These are phyloP conservation scores for Tricholoma hemisulphureum DNA, from an alignment of 768 basidiomycete genomes.

Conservation along the genomic window DNA sequence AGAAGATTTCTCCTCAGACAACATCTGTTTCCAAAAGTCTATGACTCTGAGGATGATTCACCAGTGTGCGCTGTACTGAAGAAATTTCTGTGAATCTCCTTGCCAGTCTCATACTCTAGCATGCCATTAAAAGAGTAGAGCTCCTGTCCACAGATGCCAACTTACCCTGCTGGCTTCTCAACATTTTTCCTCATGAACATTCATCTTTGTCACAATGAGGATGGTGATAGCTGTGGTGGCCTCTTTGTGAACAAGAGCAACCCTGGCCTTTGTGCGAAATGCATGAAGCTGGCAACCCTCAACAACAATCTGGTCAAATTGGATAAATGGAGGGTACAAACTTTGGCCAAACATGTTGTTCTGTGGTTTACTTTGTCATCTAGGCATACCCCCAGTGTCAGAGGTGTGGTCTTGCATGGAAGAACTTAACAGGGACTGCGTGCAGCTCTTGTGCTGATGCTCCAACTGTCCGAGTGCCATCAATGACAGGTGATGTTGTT, in stretches of 20 bases:
- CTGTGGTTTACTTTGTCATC: background rate
- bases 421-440: background rate
- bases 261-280: background rate
- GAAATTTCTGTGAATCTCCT: background rate
- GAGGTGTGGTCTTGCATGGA: background rate
- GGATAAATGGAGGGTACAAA: background rate
- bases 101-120: background rate
- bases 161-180: background rate
- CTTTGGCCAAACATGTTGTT: background rate
- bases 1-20: no score
- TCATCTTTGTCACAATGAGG: background rate
- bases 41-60: background rate
- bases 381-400: background rate
- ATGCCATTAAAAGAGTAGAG: background rate
- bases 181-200: background rate
- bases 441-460: background rate
- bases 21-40: background rate
- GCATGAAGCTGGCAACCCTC: background rate
- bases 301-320: background rate
- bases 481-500: no score
- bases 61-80: background rate
- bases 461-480: no score
- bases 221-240: background rate
- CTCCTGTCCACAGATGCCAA: background rate
- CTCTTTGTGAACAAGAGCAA: background rate